Conservation (phyloP, 768 basidiomycete genomes). For the Agaricus subrufescens region DNA sequence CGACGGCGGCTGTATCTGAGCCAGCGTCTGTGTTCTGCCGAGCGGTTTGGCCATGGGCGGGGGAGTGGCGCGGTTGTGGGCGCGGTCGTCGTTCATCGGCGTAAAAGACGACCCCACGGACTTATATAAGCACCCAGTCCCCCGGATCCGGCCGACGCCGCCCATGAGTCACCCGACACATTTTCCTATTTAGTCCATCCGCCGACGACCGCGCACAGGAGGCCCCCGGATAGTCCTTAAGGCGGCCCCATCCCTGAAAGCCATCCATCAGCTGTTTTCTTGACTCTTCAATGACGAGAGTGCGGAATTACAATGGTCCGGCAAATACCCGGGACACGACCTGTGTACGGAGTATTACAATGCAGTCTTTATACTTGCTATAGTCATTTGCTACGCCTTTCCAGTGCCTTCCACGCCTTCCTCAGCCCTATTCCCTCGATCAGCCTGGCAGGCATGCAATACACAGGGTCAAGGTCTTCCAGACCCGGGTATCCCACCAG, state of each 20-base stretch:
- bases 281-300: too few species aligned
- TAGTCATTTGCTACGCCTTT: slow-evolving; percentile 18
- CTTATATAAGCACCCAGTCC: background rate
- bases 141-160: background rate
- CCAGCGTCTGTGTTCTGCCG: background rate
- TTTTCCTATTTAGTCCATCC: background rate
- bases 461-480: slow-evolving; percentile 86
- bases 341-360: too few species aligned
- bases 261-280: too few species aligned
- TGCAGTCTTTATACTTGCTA: background rate
- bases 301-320: too few species aligned
- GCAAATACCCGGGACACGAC: too few species aligned
- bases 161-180: background rate
- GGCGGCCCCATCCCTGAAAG: too few species aligned
- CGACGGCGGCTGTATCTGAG: background rate
- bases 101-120: background rate
- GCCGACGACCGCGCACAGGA: too few species aligned
- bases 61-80: background rate
- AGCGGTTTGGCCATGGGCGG: background rate
- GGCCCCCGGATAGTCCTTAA: too few species aligned
- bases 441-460: slow-evolving; percentile 86
- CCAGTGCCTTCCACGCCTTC: slow-evolving; percentile 61
- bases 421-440: slow-evolving; percentile 67
- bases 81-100: background rate
- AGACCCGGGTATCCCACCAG: slow-evolving; percentile 84